Evolutionary conservation across 441 rosid species (phyloP), one percentile per base, ranked within the genome.

Genomic region (Eruca vesicaria): DNA sequence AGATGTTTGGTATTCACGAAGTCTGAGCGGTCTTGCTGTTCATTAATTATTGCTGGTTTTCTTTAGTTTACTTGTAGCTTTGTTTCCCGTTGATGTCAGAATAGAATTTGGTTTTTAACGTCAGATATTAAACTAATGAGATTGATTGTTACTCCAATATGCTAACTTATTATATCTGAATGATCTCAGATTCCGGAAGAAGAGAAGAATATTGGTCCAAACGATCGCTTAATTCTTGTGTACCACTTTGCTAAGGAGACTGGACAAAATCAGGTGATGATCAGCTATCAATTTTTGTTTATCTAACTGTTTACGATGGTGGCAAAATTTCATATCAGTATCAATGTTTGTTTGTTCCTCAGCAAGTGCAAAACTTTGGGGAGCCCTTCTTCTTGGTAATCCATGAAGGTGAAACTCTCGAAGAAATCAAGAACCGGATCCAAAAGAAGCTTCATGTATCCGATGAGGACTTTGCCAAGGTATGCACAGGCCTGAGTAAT

Each of bases 371-470:
- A 62, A 89, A 87, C 81, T 89, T 89, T 78, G 94, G 94, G 15
- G 90, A 87, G 82, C 94, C 94, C 41, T 89, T 89, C 82, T 84
- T 89, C 78, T 83, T 87, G 75, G 89, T 87, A 33, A 81, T 89
- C 73, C 88, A 72, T 74, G 91, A 87, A 83, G 86, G 84, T 64
- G 94, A 89, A 72, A 86, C 85, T 19, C 82, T 89, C 66, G 84
- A 84, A 23, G 90, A 87, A 64, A 81, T 89, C 48, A 89, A 87
- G 75, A 83, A 66, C 55, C 89, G 94, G 38, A 78, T 89, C 65
- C 91, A 86, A 85, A 86, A 84, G 81, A 89, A 82, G 73, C 80
- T 89, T 77, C 90, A 87, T 69, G 89, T 89, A 67, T 83, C 94
- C 1, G 87, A 83, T 77, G 93, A 86, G 69, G 93, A 85, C 60